phyloP scores from a whole-genome alignment of 306 rosid species.

The Acacia melanoxylon region DNA sequence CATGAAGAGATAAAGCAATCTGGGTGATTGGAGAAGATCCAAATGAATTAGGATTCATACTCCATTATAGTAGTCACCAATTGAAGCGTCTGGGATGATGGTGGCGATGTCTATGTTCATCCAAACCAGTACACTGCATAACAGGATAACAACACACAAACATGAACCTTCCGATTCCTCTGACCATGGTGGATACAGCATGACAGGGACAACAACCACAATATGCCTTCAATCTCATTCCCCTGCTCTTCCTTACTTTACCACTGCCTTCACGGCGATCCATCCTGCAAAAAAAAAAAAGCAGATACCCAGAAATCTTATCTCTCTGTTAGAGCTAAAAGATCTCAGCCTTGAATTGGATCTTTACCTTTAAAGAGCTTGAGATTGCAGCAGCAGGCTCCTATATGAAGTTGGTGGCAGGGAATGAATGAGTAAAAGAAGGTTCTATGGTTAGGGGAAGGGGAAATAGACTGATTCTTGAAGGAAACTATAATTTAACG shows the following conservation, averaged over 20 bases:
- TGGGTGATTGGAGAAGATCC: not conserved
- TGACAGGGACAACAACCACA: constrained; percentile 37
- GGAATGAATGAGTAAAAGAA: constrained; percentile 14
- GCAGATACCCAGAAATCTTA: constrained; percentile 15
- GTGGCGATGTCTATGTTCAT: constrained; percentile 54
- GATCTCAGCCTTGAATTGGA: not conserved
- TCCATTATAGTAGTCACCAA: not conserved
- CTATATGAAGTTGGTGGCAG: not conserved
- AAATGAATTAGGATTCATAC: not conserved
- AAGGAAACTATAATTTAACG: constrained; percentile 12
- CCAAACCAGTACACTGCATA: constrained; percentile 61
- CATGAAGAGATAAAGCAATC: not conserved
- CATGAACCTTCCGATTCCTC: constrained; percentile 68
- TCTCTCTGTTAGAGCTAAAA: not conserved
- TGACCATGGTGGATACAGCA: constrained; percentile 44
- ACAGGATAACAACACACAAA: constrained; percentile 68
- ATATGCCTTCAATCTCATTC: constrained; percentile 19
- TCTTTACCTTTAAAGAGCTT: not conserved
- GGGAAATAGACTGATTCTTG: not conserved
- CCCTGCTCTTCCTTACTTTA: constrained; percentile 33
- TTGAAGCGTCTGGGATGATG: constrained; percentile 56
- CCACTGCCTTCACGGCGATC: not conserved
- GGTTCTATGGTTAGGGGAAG: not conserved
- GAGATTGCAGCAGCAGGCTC: not conserved
- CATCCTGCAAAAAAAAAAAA: not conserved